These are phyloP conservation scores for Fusarium sp. DNA, from an alignment of 2,329 filamentous ascomycete species.

Conservation along the genomic window DNA sequence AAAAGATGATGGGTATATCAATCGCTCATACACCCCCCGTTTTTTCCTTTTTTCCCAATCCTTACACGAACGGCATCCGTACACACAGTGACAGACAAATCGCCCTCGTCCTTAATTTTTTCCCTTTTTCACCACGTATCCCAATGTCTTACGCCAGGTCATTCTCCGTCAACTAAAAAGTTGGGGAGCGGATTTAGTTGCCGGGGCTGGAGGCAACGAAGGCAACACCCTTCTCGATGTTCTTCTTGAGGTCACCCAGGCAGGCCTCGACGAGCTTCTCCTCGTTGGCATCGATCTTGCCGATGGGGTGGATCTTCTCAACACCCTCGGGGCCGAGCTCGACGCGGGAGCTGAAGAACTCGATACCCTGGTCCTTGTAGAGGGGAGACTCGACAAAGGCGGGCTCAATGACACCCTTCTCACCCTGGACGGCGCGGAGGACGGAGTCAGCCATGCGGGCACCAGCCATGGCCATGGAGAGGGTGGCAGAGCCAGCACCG, in stretches of 20 bases:
- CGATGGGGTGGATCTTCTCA: slow-evolving; percentile 88
- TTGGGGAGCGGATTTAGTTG: slow-evolving; percentile 56
- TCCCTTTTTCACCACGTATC: slow-evolving; percentile 29
- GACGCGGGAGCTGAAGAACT: slow-evolving; percentile 96
- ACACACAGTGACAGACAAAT: slow-evolving; percentile 26
- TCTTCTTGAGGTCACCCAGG: slow-evolving; percentile 86
- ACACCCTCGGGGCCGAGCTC: slow-evolving; percentile 97
- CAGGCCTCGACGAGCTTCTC: slow-evolving; percentile 86
- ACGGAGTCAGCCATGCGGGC: slow-evolving; percentile 85
- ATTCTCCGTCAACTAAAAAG: slow-evolving; percentile 7
- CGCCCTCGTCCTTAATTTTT: slow-evolving; percentile 26
- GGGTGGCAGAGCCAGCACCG: slow-evolving; percentile 93
- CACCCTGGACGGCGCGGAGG: slow-evolving; percentile 88
- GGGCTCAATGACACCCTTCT: slow-evolving; percentile 95
- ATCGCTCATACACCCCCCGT: slow-evolving; percentile 35
- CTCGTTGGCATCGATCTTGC: slow-evolving; percentile 84
- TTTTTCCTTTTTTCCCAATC: slow-evolving; percentile 22
- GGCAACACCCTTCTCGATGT: slow-evolving; percentile 87
- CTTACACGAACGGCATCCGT: slow-evolving; percentile 27
- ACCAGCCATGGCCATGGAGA: slow-evolving; percentile 98
- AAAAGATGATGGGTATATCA: slow-evolving; percentile 38
- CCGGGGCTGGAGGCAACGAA: slow-evolving; percentile 67
- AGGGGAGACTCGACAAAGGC: slow-evolving; percentile 96
- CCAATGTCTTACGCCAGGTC: slow-evolving; percentile 5
- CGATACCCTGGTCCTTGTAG: slow-evolving; percentile 97